Percentiles rank a stretch among this genome's conserved stretches.
Evolutionary conservation across 768 basidiomycete species (phyloP).

Genomic region (Lyophyllum atratum): DNA sequence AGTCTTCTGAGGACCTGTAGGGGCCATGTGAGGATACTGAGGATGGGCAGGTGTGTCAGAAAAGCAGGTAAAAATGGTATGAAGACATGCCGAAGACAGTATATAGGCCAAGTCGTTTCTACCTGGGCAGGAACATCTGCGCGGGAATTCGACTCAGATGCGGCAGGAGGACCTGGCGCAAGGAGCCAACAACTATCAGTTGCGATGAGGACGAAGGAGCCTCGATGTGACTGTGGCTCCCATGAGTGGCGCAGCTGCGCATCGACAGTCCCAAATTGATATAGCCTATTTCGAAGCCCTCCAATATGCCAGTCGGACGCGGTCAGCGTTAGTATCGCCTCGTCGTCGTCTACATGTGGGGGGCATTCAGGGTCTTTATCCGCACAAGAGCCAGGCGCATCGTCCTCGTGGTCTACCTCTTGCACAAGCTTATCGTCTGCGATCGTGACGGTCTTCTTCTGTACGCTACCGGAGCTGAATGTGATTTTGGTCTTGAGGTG

Average conservation of each 20-base stretch:
- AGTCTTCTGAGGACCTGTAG: not conserved
- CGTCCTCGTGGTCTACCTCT: not conserved
- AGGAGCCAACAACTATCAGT: constrained; percentile 37
- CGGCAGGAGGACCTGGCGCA: constrained; percentile 18
- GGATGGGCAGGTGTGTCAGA: not conserved
- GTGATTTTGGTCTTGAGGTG: constrained; percentile 34
- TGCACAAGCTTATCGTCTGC: not conserved
- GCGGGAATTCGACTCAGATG: constrained; percentile 16
- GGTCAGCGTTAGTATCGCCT: constrained; percentile 31
- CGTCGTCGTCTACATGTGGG: constrained; percentile 23
- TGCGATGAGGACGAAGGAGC: constrained; percentile 41
- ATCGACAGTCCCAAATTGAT: constrained; percentile 38
- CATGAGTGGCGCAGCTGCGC: constrained; percentile 41
- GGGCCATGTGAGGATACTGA: not conserved
- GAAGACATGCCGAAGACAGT: constrained; percentile 8
- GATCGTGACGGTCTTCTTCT: not conserved
- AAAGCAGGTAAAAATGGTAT: not conserved
- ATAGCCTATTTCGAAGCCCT: constrained; percentile 34
- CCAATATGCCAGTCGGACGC: constrained; percentile 38
- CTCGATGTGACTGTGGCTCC: constrained; percentile 30
- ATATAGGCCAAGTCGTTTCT: not conserved
- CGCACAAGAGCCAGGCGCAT: not conserved
- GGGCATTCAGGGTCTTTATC: not conserved
- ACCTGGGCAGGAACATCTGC: no score
- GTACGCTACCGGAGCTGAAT: constrained; percentile 23